Evolutionary conservation across 805 yeast species (phyloP).

Genomic region (Diddensiella caesifluorescens): DNA sequence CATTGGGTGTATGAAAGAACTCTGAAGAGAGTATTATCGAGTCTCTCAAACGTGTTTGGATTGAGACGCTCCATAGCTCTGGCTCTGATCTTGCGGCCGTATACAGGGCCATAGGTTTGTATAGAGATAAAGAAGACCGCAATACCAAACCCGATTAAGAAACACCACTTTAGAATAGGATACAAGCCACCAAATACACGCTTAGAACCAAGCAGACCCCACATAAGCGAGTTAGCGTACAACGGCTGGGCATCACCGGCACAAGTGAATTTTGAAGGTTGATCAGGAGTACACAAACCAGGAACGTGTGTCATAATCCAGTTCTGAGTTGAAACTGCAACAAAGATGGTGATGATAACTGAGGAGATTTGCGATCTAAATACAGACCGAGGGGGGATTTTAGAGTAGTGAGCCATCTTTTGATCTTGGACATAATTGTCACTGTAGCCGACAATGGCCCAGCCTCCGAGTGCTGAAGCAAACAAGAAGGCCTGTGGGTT

Average conservation of each 20-base stretch:
- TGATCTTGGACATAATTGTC: conserved; percentile 50
- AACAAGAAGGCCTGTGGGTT: conserved; percentile 53
- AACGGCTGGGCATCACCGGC: conserved; percentile 40
- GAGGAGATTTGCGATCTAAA: conserved; percentile 28
- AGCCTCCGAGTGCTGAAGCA: conserved; percentile 45
- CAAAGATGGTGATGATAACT: conserved; percentile 24
- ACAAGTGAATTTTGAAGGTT: conserved; percentile 33
- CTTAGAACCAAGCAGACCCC: conserved; percentile 45
- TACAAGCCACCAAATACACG: conserved; percentile 37
- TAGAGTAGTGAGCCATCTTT: conserved; percentile 54
- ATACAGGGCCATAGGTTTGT: conserved; percentile 24
- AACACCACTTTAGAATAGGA: conserved; percentile 44
- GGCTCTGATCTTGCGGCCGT: conserved; percentile 15
- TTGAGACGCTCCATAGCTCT: conserved; percentile 1
- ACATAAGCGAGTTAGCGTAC: conserved; percentile 39
- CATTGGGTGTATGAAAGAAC: conserved; percentile 4
- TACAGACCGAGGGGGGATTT: conserved; percentile 23
- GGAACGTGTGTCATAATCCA: conserved; percentile 30
- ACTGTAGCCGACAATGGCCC: conserved; percentile 53
- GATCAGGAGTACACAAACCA: conserved; percentile 28
- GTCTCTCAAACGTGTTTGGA: conserved; percentile 24
- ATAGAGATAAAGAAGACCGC: conserved; percentile 22
- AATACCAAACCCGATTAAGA: conserved; percentile 37
- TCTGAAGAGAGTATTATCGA: conserved; percentile 18
- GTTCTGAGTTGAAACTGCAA: conserved; percentile 30